A percentile compares a stretch with the other conserved stretches of the same genome.
These are phyloP conservation scores for Raddia distichophylla DNA, from an alignment of 176 grass and related monocot genomes.

Conservation along the genomic window DNA sequence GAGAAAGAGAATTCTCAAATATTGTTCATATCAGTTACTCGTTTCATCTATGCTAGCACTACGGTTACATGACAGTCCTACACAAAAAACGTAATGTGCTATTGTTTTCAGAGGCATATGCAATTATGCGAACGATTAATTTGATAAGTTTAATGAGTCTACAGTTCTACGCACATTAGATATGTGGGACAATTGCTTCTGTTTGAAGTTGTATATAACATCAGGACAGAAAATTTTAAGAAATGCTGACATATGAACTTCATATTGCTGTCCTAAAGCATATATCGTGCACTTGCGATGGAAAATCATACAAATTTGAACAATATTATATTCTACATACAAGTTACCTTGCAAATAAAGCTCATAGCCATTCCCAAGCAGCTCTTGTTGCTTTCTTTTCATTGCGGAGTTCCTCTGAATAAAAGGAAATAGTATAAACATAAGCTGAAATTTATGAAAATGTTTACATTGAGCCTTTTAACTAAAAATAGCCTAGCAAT, in stretches of 20 bases:
- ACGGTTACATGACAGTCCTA: not conserved
- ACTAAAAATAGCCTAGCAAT: not conserved
- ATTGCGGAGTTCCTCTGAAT: slow-evolving; percentile 45
- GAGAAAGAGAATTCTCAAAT: slow-evolving; percentile 16
- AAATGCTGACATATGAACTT: not conserved
- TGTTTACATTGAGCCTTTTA: not conserved
- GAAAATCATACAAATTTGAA: not conserved
- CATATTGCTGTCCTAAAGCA: slow-evolving; percentile 4
- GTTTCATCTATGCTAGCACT: not conserved
- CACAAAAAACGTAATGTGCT: not conserved
- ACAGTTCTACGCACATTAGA: not conserved
- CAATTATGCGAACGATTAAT: not conserved
- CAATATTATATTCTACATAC: not conserved
- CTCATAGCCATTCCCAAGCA: slow-evolving; percentile 23
- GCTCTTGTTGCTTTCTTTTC: slow-evolving; percentile 52
- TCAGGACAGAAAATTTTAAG: slow-evolving; percentile 7
- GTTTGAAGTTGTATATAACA: not conserved
- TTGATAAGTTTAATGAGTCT: slow-evolving; percentile 3
- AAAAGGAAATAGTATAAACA: slow-evolving; percentile 6
- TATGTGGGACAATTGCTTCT: not conserved
- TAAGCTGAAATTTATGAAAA: not conserved
- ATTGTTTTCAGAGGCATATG: slow-evolving; percentile 5
- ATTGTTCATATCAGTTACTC: not conserved
- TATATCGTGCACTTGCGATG: slow-evolving; percentile 16
- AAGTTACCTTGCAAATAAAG: slow-evolving; percentile 41